Conservation (phyloP, 345 rosid species). For the Luvunga scandens region DNA sequence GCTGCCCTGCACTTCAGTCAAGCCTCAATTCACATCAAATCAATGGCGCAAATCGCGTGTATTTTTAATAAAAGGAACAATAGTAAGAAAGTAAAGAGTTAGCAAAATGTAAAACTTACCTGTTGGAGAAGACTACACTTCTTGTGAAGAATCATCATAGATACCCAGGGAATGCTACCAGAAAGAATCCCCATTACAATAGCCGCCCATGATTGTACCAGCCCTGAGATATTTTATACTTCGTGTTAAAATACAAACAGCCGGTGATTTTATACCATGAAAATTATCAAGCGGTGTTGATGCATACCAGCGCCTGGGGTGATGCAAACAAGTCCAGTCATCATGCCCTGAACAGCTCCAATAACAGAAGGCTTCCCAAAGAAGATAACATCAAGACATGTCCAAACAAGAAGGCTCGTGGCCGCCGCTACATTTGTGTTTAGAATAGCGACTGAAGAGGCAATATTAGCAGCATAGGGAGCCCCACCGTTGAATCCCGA, state of each 20-base stretch:
- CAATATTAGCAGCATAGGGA: slow-evolving; percentile 80
- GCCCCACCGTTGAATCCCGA: slow-evolving; percentile 98
- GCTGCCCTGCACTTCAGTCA: not conserved
- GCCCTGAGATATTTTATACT: slow-evolving; percentile 37
- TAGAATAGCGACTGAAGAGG: slow-evolving; percentile 63
- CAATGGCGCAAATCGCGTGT: not conserved
- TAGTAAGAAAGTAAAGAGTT: too few relatives aligned
- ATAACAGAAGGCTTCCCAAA: slow-evolving; percentile 92
- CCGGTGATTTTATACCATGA: too few relatives aligned
- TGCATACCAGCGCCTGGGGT: slow-evolving; percentile 86
- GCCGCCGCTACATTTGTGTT: slow-evolving; percentile 90
- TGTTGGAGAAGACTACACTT: slow-evolving; percentile 57
- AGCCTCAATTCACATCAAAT: not conserved
- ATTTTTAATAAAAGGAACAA: too few relatives aligned
- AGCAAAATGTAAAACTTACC: slow-evolving; percentile 23
- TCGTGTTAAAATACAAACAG: too few relatives aligned
- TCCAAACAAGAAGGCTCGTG: slow-evolving; percentile 91
- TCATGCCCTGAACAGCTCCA: slow-evolving; percentile 95
- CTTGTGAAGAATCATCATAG: slow-evolving; percentile 95
- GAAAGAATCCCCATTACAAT: slow-evolving; percentile 69
- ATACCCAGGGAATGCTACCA: slow-evolving; percentile 88
- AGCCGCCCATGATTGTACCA: slow-evolving; percentile 94
- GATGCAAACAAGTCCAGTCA: slow-evolving; percentile 82
- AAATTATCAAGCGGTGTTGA: too few relatives aligned
- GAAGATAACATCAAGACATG: slow-evolving; percentile 73